These are phyloP conservation scores for Melanopsichium pennsylvanicum DNA, from an alignment of 1,284 basidiomycete genomes.

Conservation along the genomic window DNA sequence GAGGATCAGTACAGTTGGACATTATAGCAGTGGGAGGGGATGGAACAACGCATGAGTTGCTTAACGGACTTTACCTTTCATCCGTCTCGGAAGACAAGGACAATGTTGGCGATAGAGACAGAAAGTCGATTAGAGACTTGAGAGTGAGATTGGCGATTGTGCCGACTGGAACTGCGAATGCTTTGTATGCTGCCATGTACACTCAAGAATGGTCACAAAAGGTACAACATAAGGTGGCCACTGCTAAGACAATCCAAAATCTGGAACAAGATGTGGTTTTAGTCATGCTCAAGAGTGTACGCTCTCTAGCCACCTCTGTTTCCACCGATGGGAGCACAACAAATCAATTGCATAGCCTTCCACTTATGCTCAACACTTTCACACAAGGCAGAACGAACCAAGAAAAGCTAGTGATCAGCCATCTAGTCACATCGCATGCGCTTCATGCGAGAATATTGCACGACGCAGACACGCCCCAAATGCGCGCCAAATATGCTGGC, in stretches of 20 bases:
- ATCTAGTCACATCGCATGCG: constrained; percentile 70
- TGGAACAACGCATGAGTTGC: constrained; percentile 64
- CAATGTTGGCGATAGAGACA: neutral
- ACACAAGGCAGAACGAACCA: neutral
- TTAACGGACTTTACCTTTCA: constrained; percentile 49
- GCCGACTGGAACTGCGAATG: constrained; percentile 92
- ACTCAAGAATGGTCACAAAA: constrained; percentile 62
- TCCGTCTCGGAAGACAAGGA: neutral
- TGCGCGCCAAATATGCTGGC: constrained; percentile 76
- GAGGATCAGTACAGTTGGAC: too few relatives aligned
- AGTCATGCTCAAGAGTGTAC: constrained; percentile 15
- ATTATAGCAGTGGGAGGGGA: constrained; percentile 64
- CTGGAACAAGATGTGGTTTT: neutral
- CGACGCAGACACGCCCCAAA: constrained; percentile 68
- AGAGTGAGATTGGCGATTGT: constrained; percentile 66
- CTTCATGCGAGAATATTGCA: constrained; percentile 87
- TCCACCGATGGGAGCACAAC: neutral
- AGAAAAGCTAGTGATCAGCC: constrained; percentile 56
- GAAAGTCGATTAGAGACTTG: neutral
- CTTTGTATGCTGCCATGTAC: constrained; percentile 75
- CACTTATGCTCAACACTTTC: constrained; percentile 17
- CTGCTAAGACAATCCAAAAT: neutral
- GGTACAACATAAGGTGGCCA: constrained; percentile 15
- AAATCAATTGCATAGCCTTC: neutral
- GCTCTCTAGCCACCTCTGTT: constrained; percentile 3